Percentiles rank a stretch among this genome's conserved stretches.
phyloP scores from a whole-genome alignment of 768 basidiomycete genomes.

The Psilocybe subaeruginosa region DNA sequence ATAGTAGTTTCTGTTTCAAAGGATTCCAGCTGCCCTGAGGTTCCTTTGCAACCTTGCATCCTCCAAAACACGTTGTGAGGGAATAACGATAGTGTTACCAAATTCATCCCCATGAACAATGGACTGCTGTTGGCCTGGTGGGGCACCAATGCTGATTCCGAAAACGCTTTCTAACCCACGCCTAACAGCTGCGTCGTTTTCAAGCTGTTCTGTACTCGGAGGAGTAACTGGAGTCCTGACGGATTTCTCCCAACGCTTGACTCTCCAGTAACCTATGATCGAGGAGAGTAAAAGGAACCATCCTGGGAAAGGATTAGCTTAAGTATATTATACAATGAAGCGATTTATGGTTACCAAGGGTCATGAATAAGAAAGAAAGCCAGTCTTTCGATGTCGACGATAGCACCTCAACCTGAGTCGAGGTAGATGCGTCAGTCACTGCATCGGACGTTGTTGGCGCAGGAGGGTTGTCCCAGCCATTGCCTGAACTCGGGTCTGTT shows the following conservation, averaged over 20 bases:
- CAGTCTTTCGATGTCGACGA: slow-evolving; percentile 73
- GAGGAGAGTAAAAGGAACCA: slow-evolving; percentile 94
- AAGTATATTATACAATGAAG: background rate
- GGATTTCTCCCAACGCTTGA: slow-evolving; percentile 83
- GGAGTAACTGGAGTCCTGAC: slow-evolving; percentile 50
- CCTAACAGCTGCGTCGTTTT: slow-evolving; percentile 53
- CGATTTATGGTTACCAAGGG: slow-evolving; percentile 54
- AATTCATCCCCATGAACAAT: slow-evolving; percentile 23
- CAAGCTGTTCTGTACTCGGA: slow-evolving; percentile 47
- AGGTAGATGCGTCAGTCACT: slow-evolving; percentile 15
- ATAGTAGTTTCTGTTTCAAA: slow-evolving; percentile 33
- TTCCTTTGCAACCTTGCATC: slow-evolving; percentile 53
- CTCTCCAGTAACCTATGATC: slow-evolving; percentile 78
- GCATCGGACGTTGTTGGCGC: background rate
- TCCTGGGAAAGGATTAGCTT: slow-evolving; percentile 40
- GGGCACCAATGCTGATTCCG: slow-evolving; percentile 41
- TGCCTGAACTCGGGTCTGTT: background rate
- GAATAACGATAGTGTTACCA: slow-evolving; percentile 22
- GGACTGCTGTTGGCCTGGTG: slow-evolving; percentile 23
- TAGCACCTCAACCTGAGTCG: slow-evolving; percentile 20
- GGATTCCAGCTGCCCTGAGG: slow-evolving; percentile 55
- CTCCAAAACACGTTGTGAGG: slow-evolving; percentile 34
- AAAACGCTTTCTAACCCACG: slow-evolving; percentile 56
- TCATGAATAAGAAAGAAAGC: slow-evolving; percentile 93
- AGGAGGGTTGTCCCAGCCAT: slow-evolving; percentile 12